Evolutionary conservation across 108 stramenopile species (phyloP).

Genomic region (Heterococcus sp.): DNA sequence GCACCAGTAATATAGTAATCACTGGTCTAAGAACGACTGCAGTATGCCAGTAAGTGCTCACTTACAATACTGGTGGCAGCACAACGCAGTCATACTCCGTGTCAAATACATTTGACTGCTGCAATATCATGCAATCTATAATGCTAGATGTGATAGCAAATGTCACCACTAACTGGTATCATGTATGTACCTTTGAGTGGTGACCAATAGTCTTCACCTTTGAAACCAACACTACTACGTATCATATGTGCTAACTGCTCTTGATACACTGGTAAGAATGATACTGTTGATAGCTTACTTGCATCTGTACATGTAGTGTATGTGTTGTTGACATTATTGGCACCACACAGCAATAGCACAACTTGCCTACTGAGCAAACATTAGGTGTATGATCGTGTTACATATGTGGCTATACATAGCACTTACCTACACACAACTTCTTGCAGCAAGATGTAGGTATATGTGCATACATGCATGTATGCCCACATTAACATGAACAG

Average conservation of each 20-base stretch:
- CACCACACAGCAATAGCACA: too few species aligned
- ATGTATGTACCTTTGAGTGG: slow-evolving; percentile 33
- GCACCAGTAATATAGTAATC: too few species aligned
- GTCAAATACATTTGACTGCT: too few species aligned
- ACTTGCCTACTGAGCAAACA: not conserved
- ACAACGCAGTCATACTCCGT: too few species aligned
- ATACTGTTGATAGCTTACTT: not conserved
- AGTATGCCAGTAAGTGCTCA: too few species aligned
- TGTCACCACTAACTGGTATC: too few species aligned
- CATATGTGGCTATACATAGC: not conserved
- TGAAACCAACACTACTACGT: slow-evolving; percentile 1
- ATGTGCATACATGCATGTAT: not conserved
- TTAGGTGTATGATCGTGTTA: not conserved
- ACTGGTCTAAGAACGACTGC: too few species aligned
- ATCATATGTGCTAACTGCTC: slow-evolving; percentile 43
- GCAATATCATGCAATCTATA: too few species aligned
- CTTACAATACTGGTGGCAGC: too few species aligned
- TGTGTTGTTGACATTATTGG: not conserved
- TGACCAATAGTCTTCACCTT: not conserved
- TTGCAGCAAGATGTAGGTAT: too few species aligned
- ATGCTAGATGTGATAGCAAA: too few species aligned
- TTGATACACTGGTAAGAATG: slow-evolving; percentile 22
- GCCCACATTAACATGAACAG: not conserved
- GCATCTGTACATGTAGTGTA: too few species aligned
- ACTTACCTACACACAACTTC: not conserved